Percentiles rank a stretch among this genome's conserved stretches.
phyloP scores from a whole-genome alignment of 2,329 filamentous ascomycete genomes.

The Arthrinium puccinioides region DNA sequence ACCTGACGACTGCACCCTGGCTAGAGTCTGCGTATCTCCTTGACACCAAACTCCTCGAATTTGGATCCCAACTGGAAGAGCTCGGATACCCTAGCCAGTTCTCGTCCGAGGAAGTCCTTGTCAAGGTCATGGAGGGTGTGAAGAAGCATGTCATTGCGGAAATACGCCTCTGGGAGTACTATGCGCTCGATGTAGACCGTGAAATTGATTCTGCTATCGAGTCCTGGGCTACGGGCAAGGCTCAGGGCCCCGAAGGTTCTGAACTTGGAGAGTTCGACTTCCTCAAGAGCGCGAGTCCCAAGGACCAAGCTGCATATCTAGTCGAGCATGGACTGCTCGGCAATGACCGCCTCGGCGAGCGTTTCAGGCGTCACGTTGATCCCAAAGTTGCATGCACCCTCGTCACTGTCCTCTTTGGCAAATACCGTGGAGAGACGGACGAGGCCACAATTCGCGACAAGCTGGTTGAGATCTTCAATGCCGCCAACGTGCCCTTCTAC shows the following conservation, averaged over 20 bases:
- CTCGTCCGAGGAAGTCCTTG: constrained; percentile 62
- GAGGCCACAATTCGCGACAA: constrained; percentile 45
- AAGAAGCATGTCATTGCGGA: constrained; percentile 72
- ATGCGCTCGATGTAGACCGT: constrained; percentile 71
- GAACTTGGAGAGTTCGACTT: constrained; percentile 34
- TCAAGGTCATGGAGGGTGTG: constrained; percentile 75
- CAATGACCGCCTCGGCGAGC: constrained; percentile 68
- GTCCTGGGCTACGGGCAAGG: constrained; percentile 60
- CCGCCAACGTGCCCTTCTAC: constrained; percentile 83
- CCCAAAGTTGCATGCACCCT: constrained; percentile 64
- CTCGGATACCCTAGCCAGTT: constrained; percentile 72
- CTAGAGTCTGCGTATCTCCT: constrained; percentile 57
- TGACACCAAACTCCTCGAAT: constrained; percentile 58
- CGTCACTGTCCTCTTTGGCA: constrained; percentile 59
- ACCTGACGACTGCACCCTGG: constrained; percentile 80
- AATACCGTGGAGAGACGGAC: constrained; percentile 51
- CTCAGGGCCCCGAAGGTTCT: constrained; percentile 43
- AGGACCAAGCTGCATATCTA: constrained; percentile 54
- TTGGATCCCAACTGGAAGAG: constrained; percentile 66
- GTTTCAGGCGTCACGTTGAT: constrained; percentile 66
- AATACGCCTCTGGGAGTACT: constrained; percentile 89
- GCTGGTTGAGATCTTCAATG: constrained; percentile 62
- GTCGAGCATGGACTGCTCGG: constrained; percentile 63
- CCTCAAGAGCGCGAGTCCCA: constrained; percentile 35
- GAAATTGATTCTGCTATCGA: constrained; percentile 62